Evolutionary conservation across 2,329 filamentous ascomycete genomes (phyloP).

Genomic region (Magnaporthiopsis rhizophila): DNA sequence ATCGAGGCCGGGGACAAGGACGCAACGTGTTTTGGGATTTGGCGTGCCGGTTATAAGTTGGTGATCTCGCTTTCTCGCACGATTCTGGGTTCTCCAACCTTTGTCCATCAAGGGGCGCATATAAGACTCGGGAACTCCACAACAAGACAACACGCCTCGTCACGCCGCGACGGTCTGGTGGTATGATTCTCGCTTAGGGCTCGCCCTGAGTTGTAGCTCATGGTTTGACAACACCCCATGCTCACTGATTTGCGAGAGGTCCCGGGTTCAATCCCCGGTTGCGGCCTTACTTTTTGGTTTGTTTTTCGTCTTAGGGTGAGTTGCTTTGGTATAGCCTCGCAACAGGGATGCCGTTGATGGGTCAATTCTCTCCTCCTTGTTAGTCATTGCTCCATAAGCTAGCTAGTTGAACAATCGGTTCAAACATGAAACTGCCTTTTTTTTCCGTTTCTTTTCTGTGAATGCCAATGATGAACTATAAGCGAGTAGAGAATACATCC

Average conservation of each 20-base stretch:
- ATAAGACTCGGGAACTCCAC: background rate
- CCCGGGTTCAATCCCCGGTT: constrained; percentile 7
- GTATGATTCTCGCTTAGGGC: background rate
- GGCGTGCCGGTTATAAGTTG: background rate
- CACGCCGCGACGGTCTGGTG: background rate
- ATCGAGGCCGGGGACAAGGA: no score
- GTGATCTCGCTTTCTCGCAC: background rate
- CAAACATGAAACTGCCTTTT: no score
- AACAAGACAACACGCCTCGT: background rate
- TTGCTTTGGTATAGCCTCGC: no score
- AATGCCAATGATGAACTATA: no score
- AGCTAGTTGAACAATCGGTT: no score
- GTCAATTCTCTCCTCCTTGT: no score
- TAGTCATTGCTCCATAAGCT: no score
- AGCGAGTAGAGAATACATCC: no score
- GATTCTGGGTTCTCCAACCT: background rate
- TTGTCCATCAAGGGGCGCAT: background rate
- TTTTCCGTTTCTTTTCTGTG: no score
- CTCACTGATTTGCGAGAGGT: constrained; percentile 5
- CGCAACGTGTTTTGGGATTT: no score
- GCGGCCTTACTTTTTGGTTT: background rate
- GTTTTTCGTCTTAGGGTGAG: background rate
- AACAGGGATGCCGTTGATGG: no score
- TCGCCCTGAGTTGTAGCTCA: background rate
- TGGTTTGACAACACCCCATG: background rate